Evolutionary conservation across 2,329 filamentous ascomycete genomes (phyloP).

Genomic region (Ophiostoma fasciatum): DNA sequence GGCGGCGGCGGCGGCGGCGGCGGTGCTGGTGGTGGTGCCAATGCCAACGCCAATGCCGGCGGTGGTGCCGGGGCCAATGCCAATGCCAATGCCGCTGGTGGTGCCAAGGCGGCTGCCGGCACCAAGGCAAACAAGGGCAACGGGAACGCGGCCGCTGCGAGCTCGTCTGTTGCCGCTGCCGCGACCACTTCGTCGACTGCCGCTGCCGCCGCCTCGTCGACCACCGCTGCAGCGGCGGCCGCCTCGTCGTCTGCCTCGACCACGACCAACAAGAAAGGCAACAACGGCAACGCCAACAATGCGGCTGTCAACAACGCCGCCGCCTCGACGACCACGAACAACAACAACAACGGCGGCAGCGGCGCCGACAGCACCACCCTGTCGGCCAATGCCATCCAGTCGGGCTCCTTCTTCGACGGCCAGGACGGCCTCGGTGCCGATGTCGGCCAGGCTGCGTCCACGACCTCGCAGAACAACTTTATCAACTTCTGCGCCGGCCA

Average conservation of each 20-base stretch:
- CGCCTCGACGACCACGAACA: slow-evolving; percentile 1
- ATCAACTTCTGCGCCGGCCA: slow-evolving; percentile 45
- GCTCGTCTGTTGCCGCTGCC: neutral
- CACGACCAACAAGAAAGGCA: neutral
- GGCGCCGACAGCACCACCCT: slow-evolving; percentile 14
- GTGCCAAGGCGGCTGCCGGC: neutral
- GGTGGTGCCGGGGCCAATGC: neutral
- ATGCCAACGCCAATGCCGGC: slow-evolving; percentile 1
- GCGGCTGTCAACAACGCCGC: neutral
- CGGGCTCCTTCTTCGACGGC: slow-evolving; percentile 21
- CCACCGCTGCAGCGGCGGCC: too few relatives aligned
- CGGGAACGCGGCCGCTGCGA: neutral
- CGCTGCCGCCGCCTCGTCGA: neutral
- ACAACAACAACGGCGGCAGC: slow-evolving; percentile 22
- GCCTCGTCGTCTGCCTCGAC: neutral
- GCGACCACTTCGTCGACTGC: too few relatives aligned
- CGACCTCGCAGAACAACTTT: slow-evolving; percentile 34
- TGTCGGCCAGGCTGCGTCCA: slow-evolving; percentile 16
- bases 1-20: too few relatives aligned
- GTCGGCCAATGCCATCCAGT: slow-evolving; percentile 17
- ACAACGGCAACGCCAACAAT: slow-evolving; percentile 1
- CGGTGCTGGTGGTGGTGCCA: neutral
- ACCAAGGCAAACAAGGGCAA: slow-evolving; percentile 1
- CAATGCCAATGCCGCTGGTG: neutral
- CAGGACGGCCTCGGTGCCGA: slow-evolving; percentile 18